Evolutionary conservation across 2,329 filamentous ascomycete species (phyloP).

Genomic region (Scortechinia acanthostroma): DNA sequence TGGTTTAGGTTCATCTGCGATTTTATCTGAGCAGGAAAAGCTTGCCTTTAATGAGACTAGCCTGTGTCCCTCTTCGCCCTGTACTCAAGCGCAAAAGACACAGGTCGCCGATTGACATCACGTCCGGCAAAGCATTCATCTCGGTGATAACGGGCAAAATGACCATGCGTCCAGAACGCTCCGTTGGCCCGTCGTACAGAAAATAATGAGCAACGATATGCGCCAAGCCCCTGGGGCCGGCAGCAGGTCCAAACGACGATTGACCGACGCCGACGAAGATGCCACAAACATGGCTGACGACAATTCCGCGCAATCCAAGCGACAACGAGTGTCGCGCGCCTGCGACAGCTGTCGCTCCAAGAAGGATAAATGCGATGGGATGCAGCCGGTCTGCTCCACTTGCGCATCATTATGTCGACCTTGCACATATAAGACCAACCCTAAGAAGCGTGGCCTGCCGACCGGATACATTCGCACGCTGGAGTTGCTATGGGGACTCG

Average conservation of each 20-base stretch:
- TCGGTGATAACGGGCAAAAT: no score
- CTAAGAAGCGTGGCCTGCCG: slow-evolving; percentile 72
- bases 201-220: slow-evolving; percentile 19
- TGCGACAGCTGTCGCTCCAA: slow-evolving; percentile 64
- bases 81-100: no score
- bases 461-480: slow-evolving; percentile 74
- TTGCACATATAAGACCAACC: slow-evolving; percentile 67
- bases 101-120: no score
- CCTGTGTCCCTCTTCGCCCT: no score
- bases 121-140: background rate
- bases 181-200: slow-evolving; percentile 15
- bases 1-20: no score
- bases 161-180: slow-evolving; percentile 1
- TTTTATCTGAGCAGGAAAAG: no score
- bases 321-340: slow-evolving; percentile 60
- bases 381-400: slow-evolving; percentile 58
- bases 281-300: slow-evolving; percentile 10
- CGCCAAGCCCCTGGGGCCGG: slow-evolving; percentile 18
- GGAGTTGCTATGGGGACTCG: slow-evolving; percentile 60
- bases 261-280: slow-evolving; percentile 12
- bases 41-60: no score
- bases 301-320: slow-evolving; percentile 32
- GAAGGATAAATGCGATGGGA: slow-evolving; percentile 68
- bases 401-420: slow-evolving; percentile 54
- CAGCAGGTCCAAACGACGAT: slow-evolving; percentile 7